Evolutionary conservation across 2,329 filamentous ascomycete species (phyloP).

Genomic region (Pseudocercospora fuligena): DNA sequence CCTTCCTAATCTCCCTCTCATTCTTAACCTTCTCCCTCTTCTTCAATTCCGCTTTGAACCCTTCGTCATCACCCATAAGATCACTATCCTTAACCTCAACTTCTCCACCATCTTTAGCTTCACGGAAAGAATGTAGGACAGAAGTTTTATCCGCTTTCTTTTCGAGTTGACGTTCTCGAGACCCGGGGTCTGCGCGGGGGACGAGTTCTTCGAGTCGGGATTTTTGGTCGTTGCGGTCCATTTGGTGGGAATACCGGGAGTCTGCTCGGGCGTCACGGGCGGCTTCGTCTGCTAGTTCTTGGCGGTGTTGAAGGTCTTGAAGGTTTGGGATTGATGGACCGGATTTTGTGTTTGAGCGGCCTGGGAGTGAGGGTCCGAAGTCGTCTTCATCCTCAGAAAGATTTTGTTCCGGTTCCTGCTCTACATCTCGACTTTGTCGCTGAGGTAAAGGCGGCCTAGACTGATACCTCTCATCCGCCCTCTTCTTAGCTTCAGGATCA

Average conservation of each 20-base stretch:
- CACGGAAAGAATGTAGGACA: conserved; percentile 73
- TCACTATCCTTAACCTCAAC: conserved; percentile 73
- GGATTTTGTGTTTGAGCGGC: conserved; percentile 38
- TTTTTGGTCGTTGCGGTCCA: conserved; percentile 69
- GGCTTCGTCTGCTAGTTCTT: conserved; percentile 57
- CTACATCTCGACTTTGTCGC: conserved; percentile 1
- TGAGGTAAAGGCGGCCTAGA: conserved; percentile 24
- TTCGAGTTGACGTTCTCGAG: conserved; percentile 81
- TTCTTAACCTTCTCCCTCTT: conserved; percentile 75
- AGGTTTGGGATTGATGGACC: conserved; percentile 71
- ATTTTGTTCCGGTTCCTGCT: conserved; percentile 6
- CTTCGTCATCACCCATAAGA: conserved; percentile 73
- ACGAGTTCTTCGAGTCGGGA: conserved; percentile 78
- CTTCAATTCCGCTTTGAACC: conserved; percentile 68
- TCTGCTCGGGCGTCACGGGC: conserved; percentile 50
- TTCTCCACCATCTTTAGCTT: conserved; percentile 66
- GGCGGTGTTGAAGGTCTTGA: conserved; percentile 71
- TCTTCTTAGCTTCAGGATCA: conserved; percentile 72
- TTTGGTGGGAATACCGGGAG: conserved; percentile 65
- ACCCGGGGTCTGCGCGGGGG: conserved; percentile 81
- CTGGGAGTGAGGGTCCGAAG: conserved; percentile 58
- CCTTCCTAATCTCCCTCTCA: conserved; percentile 79
- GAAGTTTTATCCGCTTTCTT: conserved; percentile 77
- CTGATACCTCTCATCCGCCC: conserved; percentile 46
- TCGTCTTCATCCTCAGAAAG: conserved; percentile 40